These are phyloP conservation scores for Solanum lignicaule DNA, from an alignment of 257 asterid species.

Conservation along the genomic window DNA sequence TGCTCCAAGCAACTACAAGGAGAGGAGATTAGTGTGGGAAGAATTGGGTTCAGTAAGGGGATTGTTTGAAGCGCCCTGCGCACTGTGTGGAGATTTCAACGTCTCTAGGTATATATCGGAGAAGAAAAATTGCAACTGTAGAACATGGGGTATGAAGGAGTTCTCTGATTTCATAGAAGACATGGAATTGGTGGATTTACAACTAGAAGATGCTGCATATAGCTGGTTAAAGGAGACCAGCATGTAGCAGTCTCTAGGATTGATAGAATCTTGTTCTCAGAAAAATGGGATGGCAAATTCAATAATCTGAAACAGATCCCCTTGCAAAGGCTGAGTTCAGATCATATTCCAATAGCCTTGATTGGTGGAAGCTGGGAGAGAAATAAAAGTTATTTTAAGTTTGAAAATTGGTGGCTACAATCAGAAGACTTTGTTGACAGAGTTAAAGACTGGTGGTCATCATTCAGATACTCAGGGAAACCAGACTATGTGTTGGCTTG, in stretches of 20 bases:
- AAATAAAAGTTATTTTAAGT: neutral
- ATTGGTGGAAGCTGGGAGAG: neutral
- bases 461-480: neutral
- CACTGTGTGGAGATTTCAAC: neutral
- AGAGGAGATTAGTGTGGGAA: neutral
- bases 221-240: neutral
- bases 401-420: neutral
- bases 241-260: neutral
- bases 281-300: neutral
- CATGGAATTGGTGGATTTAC: neutral
- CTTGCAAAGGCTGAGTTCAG: neutral
- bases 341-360: neutral
- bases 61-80: neutral
- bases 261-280: neutral
- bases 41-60: neutral
- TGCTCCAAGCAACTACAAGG: neutral
- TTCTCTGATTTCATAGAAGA: neutral
- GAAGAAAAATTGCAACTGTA: neutral
- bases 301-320: neutral
- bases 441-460: neutral
- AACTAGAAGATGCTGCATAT: neutral
- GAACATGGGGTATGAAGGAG: neutral
- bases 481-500: neutral
- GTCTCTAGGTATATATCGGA: neutral
- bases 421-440: neutral